Evolutionary conservation across 768 basidiomycete genomes (phyloP), one percentile per base, ranked within the genome.

Genomic region (Pleurotus citrinopileatus): DNA sequence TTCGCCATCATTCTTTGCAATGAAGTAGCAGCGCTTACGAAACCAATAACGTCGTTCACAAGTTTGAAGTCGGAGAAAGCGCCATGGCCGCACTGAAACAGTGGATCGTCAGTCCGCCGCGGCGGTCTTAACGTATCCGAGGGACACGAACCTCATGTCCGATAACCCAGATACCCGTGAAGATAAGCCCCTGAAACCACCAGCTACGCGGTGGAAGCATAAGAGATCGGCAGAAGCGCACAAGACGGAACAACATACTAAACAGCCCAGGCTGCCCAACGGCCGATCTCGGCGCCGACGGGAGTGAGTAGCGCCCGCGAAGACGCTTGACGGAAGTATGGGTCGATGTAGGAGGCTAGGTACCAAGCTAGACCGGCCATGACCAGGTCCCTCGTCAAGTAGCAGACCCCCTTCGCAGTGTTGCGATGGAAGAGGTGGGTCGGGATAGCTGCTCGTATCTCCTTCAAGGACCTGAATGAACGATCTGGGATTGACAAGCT

Each of bases 171-270:
- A 82, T 71, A 5, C 80, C 81, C 3, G 80, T 80, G 55, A 82
- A 77, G 26, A 79, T 74, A n/a, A 82, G 71, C 13, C 80, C 80
- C 63, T 83, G 81, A 61, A 81, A 80, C 81, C 80, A 83, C 79
- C 81, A 83, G 60, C 79, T 81, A 52, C 22, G 51, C 46, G 47
- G 2, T 26, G 45, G 17, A 34, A 28, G 17, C 51, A 9, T 55
- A 53, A 10, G 37, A 28, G 20, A 48, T 12, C 2, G 44, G 34
- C 28, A 34, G 9, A 2, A 27, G 29, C 42, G 13, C 37, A 20
- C 37, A 22, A 47, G 26, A 42, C 19, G 26, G 38, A 25, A 25
- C 27, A 37, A 22, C 8, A 77, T 63, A 80, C 79, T 81, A 82
- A 6, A 70, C 60, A 47, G 65, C 50, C 80, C 80, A 82, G 2